Evolutionary conservation across 192 early-diverging fungal species (phyloP).

Genomic region (Paraglomus brasilianum): DNA sequence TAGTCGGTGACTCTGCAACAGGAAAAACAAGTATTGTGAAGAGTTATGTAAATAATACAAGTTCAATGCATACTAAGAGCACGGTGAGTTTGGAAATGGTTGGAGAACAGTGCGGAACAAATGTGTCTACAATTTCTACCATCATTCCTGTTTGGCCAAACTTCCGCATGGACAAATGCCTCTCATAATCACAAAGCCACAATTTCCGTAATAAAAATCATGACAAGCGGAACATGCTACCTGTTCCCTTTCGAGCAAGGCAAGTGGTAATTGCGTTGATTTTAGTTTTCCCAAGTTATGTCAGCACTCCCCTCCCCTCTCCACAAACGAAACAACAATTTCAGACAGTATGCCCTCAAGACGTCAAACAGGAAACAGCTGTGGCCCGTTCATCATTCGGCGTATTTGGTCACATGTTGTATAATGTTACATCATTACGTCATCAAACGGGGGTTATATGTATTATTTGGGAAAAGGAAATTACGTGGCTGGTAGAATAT

Average conservation of each 20-base stretch:
- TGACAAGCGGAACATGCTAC: background rate
- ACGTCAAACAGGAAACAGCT: too few relatives aligned
- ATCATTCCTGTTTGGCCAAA: background rate
- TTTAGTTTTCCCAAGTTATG: too few relatives aligned
- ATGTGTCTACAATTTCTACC: background rate
- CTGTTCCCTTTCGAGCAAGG: background rate
- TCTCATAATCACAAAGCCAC: background rate
- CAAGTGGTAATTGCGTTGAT: background rate
- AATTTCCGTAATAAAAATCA: background rate
- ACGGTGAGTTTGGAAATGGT: constrained; percentile 43
- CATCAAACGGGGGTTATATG: too few relatives aligned
- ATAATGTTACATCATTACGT: too few relatives aligned
- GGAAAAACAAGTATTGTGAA: constrained; percentile 63
- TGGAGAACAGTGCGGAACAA: background rate
- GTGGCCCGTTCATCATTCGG: too few relatives aligned
- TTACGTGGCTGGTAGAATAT: too few relatives aligned
- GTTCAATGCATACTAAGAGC: constrained; percentile 55
- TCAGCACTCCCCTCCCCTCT: too few relatives aligned
- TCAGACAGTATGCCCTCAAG: too few relatives aligned
- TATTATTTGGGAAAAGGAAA: too few relatives aligned
- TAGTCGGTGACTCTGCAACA: constrained; percentile 57
- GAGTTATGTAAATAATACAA: constrained; percentile 61
- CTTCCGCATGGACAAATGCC: background rate
- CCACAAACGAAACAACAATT: too few relatives aligned
- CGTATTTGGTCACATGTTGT: too few relatives aligned